phyloP scores from a whole-genome alignment of 75 land plant species.

The Ceratopteris richardii region DNA sequence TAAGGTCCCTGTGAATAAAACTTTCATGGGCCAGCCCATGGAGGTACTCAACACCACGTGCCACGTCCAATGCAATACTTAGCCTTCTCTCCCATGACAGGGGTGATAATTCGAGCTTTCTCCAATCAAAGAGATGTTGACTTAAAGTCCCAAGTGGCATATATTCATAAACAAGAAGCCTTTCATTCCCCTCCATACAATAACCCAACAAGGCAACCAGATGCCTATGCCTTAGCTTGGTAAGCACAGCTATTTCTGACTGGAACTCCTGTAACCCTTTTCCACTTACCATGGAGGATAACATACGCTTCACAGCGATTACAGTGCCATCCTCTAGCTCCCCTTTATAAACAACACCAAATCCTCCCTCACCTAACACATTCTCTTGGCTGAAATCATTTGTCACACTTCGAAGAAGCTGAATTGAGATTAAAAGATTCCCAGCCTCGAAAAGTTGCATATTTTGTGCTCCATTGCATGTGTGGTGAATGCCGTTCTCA shows the following conservation, averaged over 20 bases:
- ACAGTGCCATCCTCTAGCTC: slow-evolving; percentile 81
- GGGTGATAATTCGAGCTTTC: slow-evolving; percentile 33
- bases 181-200: slow-evolving; percentile 75
- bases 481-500: slow-evolving; percentile 13
- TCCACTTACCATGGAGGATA: slow-evolving; percentile 44
- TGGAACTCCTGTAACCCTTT: slow-evolving; percentile 83
- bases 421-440: slow-evolving; percentile 75
- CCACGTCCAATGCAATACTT: slow-evolving; percentile 71
- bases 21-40: slow-evolving; percentile 48
- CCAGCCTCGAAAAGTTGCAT: slow-evolving; percentile 71
- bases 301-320: slow-evolving; percentile 97
- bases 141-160: slow-evolving; percentile 91
- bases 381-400: slow-evolving; percentile 64
- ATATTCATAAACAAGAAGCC: slow-evolving; percentile 87
- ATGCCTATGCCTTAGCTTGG: slow-evolving; percentile 90
- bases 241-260: slow-evolving; percentile 85
- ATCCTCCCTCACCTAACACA: slow-evolving; percentile 92
- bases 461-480: slow-evolving; percentile 24
- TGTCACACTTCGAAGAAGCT: slow-evolving; percentile 70
- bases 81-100: slow-evolving; percentile 62
- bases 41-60: slow-evolving; percentile 54
- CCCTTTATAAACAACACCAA: slow-evolving; percentile 94
- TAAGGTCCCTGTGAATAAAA: slow-evolving; percentile 53
- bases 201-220: slow-evolving; percentile 85
- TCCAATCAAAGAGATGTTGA: slow-evolving; percentile 80